These are phyloP conservation scores for Globisporangium paroecandrum DNA, from an alignment of 352 stramenopile genomes.

Conservation along the genomic window DNA sequence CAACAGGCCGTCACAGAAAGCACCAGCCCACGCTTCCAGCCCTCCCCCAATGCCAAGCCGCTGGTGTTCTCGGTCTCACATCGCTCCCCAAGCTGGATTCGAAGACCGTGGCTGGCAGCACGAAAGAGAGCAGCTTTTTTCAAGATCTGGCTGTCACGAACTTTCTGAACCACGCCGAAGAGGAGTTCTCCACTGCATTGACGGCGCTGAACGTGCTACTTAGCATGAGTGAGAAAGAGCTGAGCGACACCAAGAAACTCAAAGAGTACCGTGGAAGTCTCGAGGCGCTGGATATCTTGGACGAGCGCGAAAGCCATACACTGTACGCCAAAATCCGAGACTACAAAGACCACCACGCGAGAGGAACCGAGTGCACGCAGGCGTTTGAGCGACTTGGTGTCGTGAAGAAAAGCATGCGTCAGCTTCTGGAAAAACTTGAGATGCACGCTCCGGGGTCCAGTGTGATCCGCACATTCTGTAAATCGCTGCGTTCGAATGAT, in stretches of 20 bases:
- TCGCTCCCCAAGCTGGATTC: slow-evolving; percentile 1
- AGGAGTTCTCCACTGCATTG: slow-evolving; percentile 71
- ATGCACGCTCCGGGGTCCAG: slow-evolving; percentile 39
- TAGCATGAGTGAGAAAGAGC: slow-evolving; percentile 60
- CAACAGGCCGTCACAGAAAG: neutral
- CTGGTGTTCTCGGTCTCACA: neutral
- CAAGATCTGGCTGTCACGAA: slow-evolving; percentile 59
- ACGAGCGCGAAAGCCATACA: slow-evolving; percentile 55
- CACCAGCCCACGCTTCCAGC: neutral
- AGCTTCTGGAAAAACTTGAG: slow-evolving; percentile 58
- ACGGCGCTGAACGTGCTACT: slow-evolving; percentile 77
- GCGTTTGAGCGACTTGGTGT: slow-evolving; percentile 49
- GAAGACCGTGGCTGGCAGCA: neutral
- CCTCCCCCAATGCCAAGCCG: neutral
- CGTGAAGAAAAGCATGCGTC: slow-evolving; percentile 57
- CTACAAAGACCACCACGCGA: slow-evolving; percentile 27
- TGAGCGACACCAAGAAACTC: slow-evolving; percentile 53
- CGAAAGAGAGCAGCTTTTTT: slow-evolving; percentile 57
- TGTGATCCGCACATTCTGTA: slow-evolving; percentile 49
- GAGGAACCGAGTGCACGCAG: slow-evolving; percentile 30
- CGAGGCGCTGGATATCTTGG: slow-evolving; percentile 61
- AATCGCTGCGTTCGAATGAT: slow-evolving; percentile 37
- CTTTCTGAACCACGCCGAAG: slow-evolving; percentile 68
- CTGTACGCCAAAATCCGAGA: slow-evolving; percentile 34
- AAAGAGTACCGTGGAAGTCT: slow-evolving; percentile 61